phyloP scores from a whole-genome alignment of 2,329 filamentous ascomycete genomes.

The Dothistroma septosporum region DNA sequence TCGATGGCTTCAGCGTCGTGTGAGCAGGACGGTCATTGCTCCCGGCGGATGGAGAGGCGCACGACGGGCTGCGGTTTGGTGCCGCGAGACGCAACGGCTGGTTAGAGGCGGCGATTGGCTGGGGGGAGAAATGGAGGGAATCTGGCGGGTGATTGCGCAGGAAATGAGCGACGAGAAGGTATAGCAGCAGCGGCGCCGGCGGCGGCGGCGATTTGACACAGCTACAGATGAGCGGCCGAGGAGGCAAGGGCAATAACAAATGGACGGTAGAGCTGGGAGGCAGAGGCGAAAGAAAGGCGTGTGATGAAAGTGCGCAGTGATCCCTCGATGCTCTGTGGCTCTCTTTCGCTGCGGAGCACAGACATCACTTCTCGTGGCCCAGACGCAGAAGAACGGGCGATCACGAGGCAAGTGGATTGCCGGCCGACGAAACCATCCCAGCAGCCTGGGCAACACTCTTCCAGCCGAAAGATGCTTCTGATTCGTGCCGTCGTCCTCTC shows the following conservation, averaged over 20 bases:
- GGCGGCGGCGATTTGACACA: conserved; percentile 4
- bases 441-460: neutral
- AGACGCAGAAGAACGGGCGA: neutral
- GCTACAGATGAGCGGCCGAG: conserved; percentile 1
- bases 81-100: conserved; percentile 3
- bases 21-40: conserved; percentile 2
- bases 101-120: conserved; percentile 10
- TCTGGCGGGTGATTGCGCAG: conserved; percentile 3
- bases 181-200: neutral
- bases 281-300: too few relatives aligned
- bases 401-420: neutral
- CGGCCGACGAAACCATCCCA: neutral
- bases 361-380: neutral
- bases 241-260: neutral
- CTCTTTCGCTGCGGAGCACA: neutral
- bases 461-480: neutral
- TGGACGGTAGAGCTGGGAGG: neutral
- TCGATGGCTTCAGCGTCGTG: neutral
- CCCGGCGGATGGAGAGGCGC: neutral
- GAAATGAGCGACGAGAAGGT: conserved; percentile 15
- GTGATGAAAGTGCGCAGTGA: neutral
- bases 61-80: neutral
- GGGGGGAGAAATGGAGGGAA: conserved; percentile 2
- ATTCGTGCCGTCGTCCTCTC: too few relatives aligned
- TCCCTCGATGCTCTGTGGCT: neutral